Conservation (phyloP, 202 grass and related monocot genomes). For the Eragrostis tef region DNA sequence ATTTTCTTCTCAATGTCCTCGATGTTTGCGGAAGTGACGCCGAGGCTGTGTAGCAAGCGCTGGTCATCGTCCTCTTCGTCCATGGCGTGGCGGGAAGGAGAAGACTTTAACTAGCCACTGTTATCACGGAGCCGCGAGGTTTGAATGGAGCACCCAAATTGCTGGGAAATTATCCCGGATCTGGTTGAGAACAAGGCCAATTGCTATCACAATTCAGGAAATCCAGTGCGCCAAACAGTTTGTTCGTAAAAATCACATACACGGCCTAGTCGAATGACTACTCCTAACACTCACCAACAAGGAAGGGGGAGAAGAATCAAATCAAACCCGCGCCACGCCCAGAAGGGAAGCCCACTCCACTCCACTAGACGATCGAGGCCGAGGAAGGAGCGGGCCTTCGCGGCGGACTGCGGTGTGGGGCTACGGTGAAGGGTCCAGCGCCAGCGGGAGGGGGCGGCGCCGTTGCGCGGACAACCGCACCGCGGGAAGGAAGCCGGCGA, state of each 20-base stretch:
- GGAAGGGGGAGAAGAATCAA: not conserved
- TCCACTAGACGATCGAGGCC: not conserved
- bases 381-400: not conserved
- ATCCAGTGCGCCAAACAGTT: not conserved
- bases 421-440: not conserved
- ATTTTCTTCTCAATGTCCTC: conserved; percentile 87
- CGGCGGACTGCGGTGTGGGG: not conserved
- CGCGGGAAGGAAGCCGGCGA: not conserved
- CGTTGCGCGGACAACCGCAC: no score
- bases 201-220: not conserved
- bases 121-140: not conserved
- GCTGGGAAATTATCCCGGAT: not conserved
- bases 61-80: conserved; percentile 71
- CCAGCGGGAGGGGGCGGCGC: not conserved
- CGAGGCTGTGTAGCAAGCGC: conserved; percentile 76
- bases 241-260: not conserved
- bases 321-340: not conserved
- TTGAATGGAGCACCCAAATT: not conserved
- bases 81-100: conserved; percentile 18
- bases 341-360: not conserved
- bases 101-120: not conserved
- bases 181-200: not conserved
- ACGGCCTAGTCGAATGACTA: not conserved
- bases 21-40: conserved; percentile 76
- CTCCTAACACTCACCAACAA: not conserved